These are phyloP conservation scores for Pelargonium fulgidum DNA, from an alignment of 441 rosid species.

Conservation along the genomic window DNA sequence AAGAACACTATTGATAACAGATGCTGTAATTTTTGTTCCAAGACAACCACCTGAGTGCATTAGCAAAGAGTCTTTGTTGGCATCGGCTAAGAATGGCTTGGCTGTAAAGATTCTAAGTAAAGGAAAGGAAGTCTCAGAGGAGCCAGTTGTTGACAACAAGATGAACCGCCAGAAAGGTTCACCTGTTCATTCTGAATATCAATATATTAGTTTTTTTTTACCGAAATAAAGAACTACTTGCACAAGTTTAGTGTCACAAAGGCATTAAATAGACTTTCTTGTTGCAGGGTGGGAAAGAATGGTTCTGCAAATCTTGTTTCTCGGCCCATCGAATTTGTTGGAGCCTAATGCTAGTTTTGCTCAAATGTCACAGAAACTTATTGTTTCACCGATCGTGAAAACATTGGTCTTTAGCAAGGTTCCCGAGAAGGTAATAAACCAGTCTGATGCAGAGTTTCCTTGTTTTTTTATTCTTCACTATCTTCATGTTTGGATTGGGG, in stretches of 20 bases:
- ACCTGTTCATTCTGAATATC: conserved; percentile 17
- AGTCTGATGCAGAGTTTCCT: neutral
- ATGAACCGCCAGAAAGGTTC: conserved; percentile 71
- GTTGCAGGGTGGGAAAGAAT: conserved; percentile 95
- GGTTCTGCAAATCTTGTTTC: conserved; percentile 90
- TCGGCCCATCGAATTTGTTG: conserved; percentile 85
- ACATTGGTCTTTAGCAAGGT: conserved; percentile 93
- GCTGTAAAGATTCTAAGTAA: conserved; percentile 90
- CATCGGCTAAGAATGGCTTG: conserved; percentile 88
- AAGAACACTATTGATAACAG: conserved; percentile 77
- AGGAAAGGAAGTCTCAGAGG: conserved; percentile 77
- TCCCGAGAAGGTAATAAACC: conserved; percentile 68
- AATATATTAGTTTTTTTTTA: neutral
- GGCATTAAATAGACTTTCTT: conserved; percentile 10
- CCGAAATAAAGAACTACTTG: too few relatives aligned
- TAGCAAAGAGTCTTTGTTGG: conserved; percentile 63
- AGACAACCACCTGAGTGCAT: conserved; percentile 74
- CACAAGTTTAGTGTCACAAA: neutral
- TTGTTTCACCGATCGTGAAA: conserved; percentile 89
- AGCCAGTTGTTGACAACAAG: conserved; percentile 68
- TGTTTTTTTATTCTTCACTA: neutral
- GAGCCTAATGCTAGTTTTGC: conserved; percentile 91
- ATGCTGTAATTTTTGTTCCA: conserved; percentile 87
- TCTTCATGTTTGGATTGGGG: too few relatives aligned
- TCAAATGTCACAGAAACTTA: conserved; percentile 87